Base-by-base conservation (phyloP, 805 yeast genomes). In the Lipomyces sp. region DNA sequence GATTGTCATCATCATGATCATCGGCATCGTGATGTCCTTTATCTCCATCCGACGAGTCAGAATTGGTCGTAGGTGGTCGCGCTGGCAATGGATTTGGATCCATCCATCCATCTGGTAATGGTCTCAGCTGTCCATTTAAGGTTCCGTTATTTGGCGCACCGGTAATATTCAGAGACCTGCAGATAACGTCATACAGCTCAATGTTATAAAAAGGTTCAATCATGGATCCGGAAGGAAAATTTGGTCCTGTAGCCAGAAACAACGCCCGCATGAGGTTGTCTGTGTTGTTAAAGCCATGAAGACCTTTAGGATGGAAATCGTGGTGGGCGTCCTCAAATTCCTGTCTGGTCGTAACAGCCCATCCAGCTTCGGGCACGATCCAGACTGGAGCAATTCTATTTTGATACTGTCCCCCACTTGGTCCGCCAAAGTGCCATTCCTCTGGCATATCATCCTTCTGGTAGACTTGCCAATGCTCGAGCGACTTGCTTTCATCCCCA, bases 311-410 rank as follows among this genome's bases (percentile, higher is more conserved):
- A n/a, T 75, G 75, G 74, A 87, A 88, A 13, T 83, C 81, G 59
- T 80, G 76, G 34, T 77, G 77, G 74, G 82, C 81, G 1, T 80
- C 80, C 32, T 82, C 82, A 84, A 86, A 85, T 65, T 83, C 83
- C 24, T 81, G 81, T 64, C 82, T 83, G 0, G 92, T 90, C 1
- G 90, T 83, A 15, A 92, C 77, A 0, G 90, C 83, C 78, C 89
- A 93, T 0, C 97, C 97, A 4, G 90, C 86, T 45, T 87, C 84
- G 0, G 97, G 97, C 2, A 93, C 80, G 2, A 93, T 75, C 94
- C 97, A 90, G 35, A 93, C 77, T 0, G 96, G 96, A 0, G 97
- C 96, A 29, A 92, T 80, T 67, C 97, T 82, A 57, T 85, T 80
- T 64, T 83, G 80, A 74, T 81, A 89, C 59, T 72, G 59, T 18